These are phyloP conservation scores for Stephanodiscus triporus DNA, from an alignment of 108 stramenopile genomes.

Conservation along the genomic window DNA sequence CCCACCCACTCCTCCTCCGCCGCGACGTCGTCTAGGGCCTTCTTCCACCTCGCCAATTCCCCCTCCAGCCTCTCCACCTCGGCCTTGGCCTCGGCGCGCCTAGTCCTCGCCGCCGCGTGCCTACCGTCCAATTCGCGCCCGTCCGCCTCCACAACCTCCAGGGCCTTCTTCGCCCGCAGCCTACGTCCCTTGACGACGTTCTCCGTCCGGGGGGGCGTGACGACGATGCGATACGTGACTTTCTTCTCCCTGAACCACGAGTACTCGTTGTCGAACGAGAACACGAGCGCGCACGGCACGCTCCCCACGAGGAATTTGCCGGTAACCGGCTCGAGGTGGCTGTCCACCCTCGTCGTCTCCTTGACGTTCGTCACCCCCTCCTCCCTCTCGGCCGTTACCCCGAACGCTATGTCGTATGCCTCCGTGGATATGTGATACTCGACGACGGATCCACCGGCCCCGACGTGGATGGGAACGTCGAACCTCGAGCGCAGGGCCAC, in stretches of 20 bases:
- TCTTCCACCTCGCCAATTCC: slow-evolving; percentile 66
- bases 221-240: slow-evolving; percentile 75
- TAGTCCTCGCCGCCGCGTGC: slow-evolving; percentile 35
- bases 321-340: slow-evolving; percentile 68
- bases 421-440: slow-evolving; percentile 70
- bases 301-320: slow-evolving; percentile 86
- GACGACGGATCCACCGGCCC: slow-evolving; percentile 77
- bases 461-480: slow-evolving; percentile 83
- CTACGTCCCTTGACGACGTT: slow-evolving; percentile 69
- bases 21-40: slow-evolving; percentile 53
- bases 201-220: slow-evolving; percentile 69
- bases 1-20: slow-evolving; percentile 74
- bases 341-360: slow-evolving; percentile 73
- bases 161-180: slow-evolving; percentile 75
- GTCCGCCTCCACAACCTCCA: slow-evolving; percentile 69
- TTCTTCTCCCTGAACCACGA: slow-evolving; percentile 89
- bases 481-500: slow-evolving; percentile 68
- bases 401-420: slow-evolving; percentile 77
- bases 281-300: slow-evolving; percentile 79
- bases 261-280: slow-evolving; percentile 87
- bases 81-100: slow-evolving; percentile 46
- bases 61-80: slow-evolving; percentile 58
- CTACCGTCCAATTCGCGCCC: slow-evolving; percentile 46
- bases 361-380: slow-evolving; percentile 84
- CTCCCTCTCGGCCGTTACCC: slow-evolving; percentile 85